A percentile compares a stretch with the other conserved stretches of the same genome.
Conservation (phyloP, 768 basidiomycete species). For the Auricularia sp. region DNA sequence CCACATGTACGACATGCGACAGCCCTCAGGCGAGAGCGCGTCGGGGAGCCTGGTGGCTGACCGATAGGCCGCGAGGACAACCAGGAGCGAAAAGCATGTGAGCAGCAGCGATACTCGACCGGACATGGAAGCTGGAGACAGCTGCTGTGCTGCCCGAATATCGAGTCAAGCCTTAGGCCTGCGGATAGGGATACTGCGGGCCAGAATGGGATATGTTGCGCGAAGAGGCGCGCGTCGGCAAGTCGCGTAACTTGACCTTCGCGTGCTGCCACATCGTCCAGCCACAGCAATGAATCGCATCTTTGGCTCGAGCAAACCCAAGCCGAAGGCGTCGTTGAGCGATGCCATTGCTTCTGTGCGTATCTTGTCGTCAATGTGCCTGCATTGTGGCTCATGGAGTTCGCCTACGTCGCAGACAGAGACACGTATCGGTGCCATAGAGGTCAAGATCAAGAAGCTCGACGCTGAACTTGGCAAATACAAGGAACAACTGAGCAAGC, state of each 20-base stretch:
- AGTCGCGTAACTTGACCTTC: neutral
- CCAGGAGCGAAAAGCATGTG: neutral
- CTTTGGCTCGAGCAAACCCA: slow-evolving; percentile 62
- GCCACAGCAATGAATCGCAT: slow-evolving; percentile 62
- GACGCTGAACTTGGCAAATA: slow-evolving; percentile 87
- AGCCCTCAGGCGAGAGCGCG: slow-evolving; percentile 76
- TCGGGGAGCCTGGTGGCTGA: slow-evolving; percentile 35
- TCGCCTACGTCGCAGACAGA: slow-evolving; percentile 55
- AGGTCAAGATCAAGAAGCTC: slow-evolving; percentile 94
- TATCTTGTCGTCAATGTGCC: neutral
- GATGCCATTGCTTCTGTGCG: slow-evolving; percentile 89
- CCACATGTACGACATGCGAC: slow-evolving; percentile 94
- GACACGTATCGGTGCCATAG: slow-evolving; percentile 71
- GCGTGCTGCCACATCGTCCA: neutral
- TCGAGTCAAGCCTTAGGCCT: too few species aligned
- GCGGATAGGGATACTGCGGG: neutral
- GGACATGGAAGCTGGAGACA: neutral
- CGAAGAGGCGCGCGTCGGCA: neutral
- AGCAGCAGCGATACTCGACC: neutral
- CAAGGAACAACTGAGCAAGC: slow-evolving; percentile 92
- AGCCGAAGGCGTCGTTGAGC: slow-evolving; percentile 75
- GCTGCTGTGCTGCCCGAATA: neutral
- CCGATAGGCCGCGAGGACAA: slow-evolving; percentile 20
- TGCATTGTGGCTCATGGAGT: neutral
- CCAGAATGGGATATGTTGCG: neutral